Evolutionary conservation across 139 green algal species (phyloP).

Genomic region (Monoraphidium neglectum): DNA sequence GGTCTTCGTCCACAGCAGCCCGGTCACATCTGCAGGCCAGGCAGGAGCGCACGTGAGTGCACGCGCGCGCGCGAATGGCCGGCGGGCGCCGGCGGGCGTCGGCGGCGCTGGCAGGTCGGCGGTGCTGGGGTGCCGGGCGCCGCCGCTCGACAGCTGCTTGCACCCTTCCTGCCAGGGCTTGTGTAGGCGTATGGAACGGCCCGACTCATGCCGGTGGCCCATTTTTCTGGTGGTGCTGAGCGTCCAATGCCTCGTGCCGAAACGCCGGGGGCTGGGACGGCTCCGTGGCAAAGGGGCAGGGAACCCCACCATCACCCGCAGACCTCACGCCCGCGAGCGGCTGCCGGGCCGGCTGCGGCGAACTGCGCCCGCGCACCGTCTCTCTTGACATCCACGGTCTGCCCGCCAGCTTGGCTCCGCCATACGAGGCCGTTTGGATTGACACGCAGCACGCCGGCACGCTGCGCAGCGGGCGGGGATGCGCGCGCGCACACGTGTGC

Average conservation of each 20-base stretch:
- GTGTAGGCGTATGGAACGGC: background rate
- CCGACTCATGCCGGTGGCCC: background rate
- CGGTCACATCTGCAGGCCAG: slow-evolving; percentile 62
- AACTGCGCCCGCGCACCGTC: slow-evolving; percentile 31
- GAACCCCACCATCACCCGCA: too few species aligned
- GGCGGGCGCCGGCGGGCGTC: background rate
- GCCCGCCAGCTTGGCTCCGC: slow-evolving; percentile 48
- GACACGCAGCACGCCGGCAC: slow-evolving; percentile 46
- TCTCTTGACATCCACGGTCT: slow-evolving; percentile 50
- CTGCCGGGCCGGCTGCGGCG: background rate
- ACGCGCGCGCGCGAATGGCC: background rate
- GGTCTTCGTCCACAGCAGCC: slow-evolving; percentile 64
- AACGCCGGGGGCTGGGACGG: too few species aligned
- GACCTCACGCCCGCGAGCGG: too few species aligned
- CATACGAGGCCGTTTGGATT: slow-evolving; percentile 46
- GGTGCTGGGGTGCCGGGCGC: too few species aligned
- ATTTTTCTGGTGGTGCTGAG: too few species aligned
- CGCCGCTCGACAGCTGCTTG: background rate
- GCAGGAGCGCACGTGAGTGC: too few species aligned
- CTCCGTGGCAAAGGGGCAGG: too few species aligned
- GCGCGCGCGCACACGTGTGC: background rate
- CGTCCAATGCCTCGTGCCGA: too few species aligned
- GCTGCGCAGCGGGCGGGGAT: slow-evolving; percentile 30
- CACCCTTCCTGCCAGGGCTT: background rate
- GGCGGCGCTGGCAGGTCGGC: background rate